These are phyloP conservation scores for Aspergillus coremiiformis DNA, from an alignment of 495 filamentous ascomycete genomes.

Conservation along the genomic window DNA sequence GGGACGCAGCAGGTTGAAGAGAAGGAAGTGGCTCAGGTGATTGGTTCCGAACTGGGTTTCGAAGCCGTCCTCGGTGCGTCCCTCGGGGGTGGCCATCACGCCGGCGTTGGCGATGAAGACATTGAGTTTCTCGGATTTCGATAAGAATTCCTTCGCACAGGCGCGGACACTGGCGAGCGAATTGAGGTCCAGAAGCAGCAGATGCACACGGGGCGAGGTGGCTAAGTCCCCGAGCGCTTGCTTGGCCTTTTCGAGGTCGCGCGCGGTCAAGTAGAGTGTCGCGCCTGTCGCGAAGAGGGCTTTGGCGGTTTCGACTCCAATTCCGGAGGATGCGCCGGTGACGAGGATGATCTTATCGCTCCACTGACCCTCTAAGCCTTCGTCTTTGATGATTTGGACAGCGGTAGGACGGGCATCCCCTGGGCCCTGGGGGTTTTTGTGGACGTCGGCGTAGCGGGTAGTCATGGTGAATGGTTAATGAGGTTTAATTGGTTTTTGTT, in stretches of 20 bases:
- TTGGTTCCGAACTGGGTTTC: constrained; percentile 47
- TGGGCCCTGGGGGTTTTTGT: background rate
- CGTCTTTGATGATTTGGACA: background rate
- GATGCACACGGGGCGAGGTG: background rate
- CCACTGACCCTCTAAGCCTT: background rate
- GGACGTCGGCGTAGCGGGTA: too few species aligned
- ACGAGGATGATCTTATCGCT: background rate
- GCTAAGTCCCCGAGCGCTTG: background rate
- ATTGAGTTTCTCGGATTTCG: background rate
- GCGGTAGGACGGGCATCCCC: background rate
- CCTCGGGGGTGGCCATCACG: constrained; percentile 38
- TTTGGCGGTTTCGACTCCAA: background rate
- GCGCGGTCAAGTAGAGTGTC: constrained; percentile 6
- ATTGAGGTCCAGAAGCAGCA: constrained; percentile 32
- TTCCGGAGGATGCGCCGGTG: background rate
- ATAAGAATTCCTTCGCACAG: constrained; percentile 5
- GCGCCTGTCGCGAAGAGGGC: background rate
- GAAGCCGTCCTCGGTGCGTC: constrained; percentile 35
- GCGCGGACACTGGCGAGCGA: constrained; percentile 37
- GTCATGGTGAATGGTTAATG: too few species aligned
- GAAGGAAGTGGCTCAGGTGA: constrained; percentile 45
- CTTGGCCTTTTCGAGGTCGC: background rate
- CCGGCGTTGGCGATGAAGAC: constrained; percentile 10
- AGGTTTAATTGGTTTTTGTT: too few species aligned
- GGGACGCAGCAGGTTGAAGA: constrained; percentile 41